Evolutionary conservation across 208 protist genomes (phyloP), one percentile per base, ranked within the genome.

Genomic region (Balamuthia mandrillaris): DNA sequence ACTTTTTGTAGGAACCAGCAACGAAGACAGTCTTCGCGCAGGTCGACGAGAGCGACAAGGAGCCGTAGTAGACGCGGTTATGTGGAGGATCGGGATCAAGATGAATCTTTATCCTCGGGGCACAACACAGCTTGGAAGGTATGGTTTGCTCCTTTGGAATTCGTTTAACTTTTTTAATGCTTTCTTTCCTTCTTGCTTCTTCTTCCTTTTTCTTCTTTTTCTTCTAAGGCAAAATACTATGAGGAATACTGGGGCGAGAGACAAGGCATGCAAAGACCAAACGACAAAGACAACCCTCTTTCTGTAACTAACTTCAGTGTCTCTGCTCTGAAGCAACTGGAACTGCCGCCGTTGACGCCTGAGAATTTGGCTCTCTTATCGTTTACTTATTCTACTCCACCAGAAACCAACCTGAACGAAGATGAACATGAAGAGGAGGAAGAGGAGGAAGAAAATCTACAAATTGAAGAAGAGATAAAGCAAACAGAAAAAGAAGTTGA

Each of bases 231-330:
- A 7, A 60, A 65, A 31, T 82, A 82, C 54, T 82, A 52, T 63
- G 74, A 82, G 35, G 74, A 82, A 33, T 82, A 82, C 31, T 82
- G 74, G 74, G 74, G 74, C 27, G 51, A 82, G 74, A 45, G 74
- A 45, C 74, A 39, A 10, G 74, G 52, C 2, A 33, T 65, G 24
- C n/a, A n/a, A n/a, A n/a, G n/a, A n/a, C n/a, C n/a, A n/a, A n/a
- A n/a, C n/a, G n/a, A n/a, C n/a, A n/a, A n/a, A n/a, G n/a, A n/a
- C n/a, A n/a, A n/a, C n/a, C 74, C 74, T 1, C 74, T 52, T 21
- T 52, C 74, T 35, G 37, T 42, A 12, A 29, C 14, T 24, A 14
- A 56, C 49, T 10, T 10, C 3, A 31, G 33, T 33, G 49, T 21
- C 45, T 1, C 74, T 39, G 51, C 31, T 10, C 65, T 9, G 21